These are phyloP conservation scores for Nigrospora sphaerica DNA, from an alignment of 2,329 filamentous ascomycete species.

Conservation along the genomic window DNA sequence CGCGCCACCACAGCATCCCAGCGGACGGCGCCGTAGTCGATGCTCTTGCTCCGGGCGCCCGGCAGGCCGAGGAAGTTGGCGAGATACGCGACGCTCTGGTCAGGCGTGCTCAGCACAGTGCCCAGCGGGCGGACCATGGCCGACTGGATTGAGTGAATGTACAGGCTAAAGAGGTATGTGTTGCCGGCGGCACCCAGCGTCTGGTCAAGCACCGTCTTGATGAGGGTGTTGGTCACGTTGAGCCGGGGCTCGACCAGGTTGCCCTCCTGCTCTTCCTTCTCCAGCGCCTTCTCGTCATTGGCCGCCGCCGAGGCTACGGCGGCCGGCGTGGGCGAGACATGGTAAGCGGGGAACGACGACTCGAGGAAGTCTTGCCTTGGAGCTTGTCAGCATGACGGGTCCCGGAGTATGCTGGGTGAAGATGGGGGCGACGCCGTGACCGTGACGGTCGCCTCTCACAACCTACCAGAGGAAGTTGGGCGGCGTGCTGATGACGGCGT, in stretches of 20 bases:
- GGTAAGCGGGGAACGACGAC: slow-evolving; percentile 61
- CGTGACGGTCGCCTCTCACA: not conserved
- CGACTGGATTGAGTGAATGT: slow-evolving; percentile 47
- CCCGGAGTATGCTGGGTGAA: no score
- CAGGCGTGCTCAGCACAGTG: slow-evolving; percentile 25
- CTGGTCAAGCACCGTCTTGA: slow-evolving; percentile 65
- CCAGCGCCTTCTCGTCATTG: slow-evolving; percentile 32
- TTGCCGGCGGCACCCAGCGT: slow-evolving; percentile 59
- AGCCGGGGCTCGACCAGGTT: slow-evolving; percentile 42
- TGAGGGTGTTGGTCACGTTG: slow-evolving; percentile 55
- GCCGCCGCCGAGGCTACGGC: slow-evolving; percentile 30
- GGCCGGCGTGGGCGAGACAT: slow-evolving; percentile 30
- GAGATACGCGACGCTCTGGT: slow-evolving; percentile 20
- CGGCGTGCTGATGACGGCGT: slow-evolving; percentile 65
- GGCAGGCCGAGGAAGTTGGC: slow-evolving; percentile 23
- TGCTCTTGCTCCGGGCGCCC: slow-evolving; percentile 25
- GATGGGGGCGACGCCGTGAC: no score
- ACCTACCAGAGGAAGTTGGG: slow-evolving; percentile 76
- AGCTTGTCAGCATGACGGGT: slow-evolving; percentile 8
- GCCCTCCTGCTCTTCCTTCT: slow-evolving; percentile 25
- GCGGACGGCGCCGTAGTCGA: slow-evolving; percentile 39
- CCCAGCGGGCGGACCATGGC: slow-evolving; percentile 32
- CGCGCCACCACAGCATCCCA: slow-evolving; percentile 34
- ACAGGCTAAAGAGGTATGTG: slow-evolving; percentile 45
- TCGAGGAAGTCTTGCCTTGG: slow-evolving; percentile 72